Evolutionary conservation across 2,329 filamentous ascomycete genomes (phyloP).

Genomic region (Monosporascus sp.): DNA sequence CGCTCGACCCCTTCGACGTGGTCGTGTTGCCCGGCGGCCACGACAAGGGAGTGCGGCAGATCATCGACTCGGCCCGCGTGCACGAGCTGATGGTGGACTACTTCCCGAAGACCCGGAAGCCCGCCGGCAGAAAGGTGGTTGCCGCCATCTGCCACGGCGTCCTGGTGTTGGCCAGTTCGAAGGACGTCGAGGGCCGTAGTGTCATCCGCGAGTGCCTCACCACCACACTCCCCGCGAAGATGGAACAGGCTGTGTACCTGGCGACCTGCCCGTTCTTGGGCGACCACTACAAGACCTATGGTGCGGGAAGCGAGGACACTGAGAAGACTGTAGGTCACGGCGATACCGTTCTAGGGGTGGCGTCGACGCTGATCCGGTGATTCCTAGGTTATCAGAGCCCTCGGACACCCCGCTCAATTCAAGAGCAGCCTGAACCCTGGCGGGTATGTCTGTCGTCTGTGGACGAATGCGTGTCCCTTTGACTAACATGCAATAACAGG

Average conservation of each 20-base stretch:
- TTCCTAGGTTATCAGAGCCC: slow-evolving; percentile 35
- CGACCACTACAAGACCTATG: slow-evolving; percentile 54
- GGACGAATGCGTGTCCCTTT: neutral
- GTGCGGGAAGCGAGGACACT: slow-evolving; percentile 43
- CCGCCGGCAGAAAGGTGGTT: slow-evolving; percentile 36
- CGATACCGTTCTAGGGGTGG: neutral
- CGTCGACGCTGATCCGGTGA: neutral
- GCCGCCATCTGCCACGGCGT: slow-evolving; percentile 50
- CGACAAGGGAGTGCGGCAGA: slow-evolving; percentile 45
- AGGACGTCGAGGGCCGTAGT: slow-evolving; percentile 36
- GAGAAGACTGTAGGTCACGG: slow-evolving; percentile 36
- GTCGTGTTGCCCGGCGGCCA: slow-evolving; percentile 49
- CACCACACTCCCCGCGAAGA: slow-evolving; percentile 42
- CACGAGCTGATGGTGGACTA: slow-evolving; percentile 40
- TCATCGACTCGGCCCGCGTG: slow-evolving; percentile 42
- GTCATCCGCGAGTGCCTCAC: slow-evolving; percentile 42
- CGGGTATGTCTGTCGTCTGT: slow-evolving; percentile 31
- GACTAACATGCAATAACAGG: slow-evolving; percentile 17
- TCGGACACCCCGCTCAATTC: slow-evolving; percentile 39
- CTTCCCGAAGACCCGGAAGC: slow-evolving; percentile 42
- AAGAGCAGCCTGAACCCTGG: slow-evolving; percentile 35
- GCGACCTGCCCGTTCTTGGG: slow-evolving; percentile 43
- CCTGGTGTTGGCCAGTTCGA: slow-evolving; percentile 42
- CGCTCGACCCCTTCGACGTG: slow-evolving; percentile 40
- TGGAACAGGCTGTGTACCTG: slow-evolving; percentile 46